These are phyloP conservation scores for Circinella minor DNA, from an alignment of 371 early-diverging fungal species.

Conservation along the genomic window DNA sequence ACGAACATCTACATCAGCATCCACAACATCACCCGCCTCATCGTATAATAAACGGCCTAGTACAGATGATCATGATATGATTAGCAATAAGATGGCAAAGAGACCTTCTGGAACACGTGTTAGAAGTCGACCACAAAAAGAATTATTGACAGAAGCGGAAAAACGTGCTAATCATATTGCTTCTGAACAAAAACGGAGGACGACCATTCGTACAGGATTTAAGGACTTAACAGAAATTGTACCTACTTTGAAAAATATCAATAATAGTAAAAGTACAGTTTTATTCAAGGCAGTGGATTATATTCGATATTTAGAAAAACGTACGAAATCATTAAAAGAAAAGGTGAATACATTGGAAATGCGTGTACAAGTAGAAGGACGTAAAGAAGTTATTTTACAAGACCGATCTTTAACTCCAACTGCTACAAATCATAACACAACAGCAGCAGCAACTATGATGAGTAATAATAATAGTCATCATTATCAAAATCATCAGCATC, in stretches of 20 bases:
- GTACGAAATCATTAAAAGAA: conserved; percentile 55
- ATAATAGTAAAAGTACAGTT: conserved; percentile 60
- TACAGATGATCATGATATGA: conserved; percentile 4
- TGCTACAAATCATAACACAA: neutral
- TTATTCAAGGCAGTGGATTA: conserved; percentile 63
- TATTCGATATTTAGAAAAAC: conserved; percentile 50
- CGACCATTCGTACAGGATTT: conserved; percentile 84
- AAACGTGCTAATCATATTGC: conserved; percentile 92
- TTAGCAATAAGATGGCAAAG: neutral
- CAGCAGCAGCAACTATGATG: no score
- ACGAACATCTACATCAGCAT: neutral
- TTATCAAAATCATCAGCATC: conserved; percentile 3
- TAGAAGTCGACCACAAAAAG: conserved; percentile 49
- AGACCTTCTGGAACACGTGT: conserved; percentile 10
- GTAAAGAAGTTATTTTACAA: conserved; percentile 15
- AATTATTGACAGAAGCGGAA: conserved; percentile 85
- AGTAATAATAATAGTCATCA: conserved; percentile 9
- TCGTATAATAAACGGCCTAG: neutral
- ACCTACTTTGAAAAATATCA: conserved; percentile 71
- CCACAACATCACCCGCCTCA: neutral
- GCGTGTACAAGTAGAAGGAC: conserved; percentile 43
- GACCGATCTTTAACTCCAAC: neutral
- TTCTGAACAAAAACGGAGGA: conserved; percentile 89
- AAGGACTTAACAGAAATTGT: conserved; percentile 83
- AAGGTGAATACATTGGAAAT: conserved; percentile 52